Base-by-base conservation (phyloP, 1,284 basidiomycete genomes). In the Ceratobasidium sp. region DNA sequence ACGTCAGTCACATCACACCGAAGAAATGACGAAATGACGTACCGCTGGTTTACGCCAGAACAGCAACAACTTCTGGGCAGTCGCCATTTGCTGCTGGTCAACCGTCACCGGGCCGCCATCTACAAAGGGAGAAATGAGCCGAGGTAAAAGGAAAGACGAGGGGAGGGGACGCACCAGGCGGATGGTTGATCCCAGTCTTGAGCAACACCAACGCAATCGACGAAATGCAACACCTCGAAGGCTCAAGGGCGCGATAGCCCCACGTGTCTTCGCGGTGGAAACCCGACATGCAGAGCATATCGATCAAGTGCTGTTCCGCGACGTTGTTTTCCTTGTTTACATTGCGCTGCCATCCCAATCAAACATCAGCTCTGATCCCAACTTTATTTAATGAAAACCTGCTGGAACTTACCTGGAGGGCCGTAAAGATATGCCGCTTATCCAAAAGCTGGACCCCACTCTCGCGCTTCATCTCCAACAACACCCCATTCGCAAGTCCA, bases 241-340 rank as follows among this genome's bases (percentile, higher is more conserved):
- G 97, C 79, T 99, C 96, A 75, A 97, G 83, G 0, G 96, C 93
- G 56, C 96, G 89, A 82, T 93, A 98, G 15, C 97, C 96, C 96
- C 96, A 99, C 76, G 90, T 87, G 79, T 99, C 97, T 31, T 96
- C 91, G 34, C 96, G 89, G 78, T 96, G 88, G 78, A 99, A 99
- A 22, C 96, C 96, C 79, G 95, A 96, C 94, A 98, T 98, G 82
- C 97, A 99, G 68, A 99, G 85, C 96, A 99, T 99, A 81, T 99
- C 97, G 80, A 99, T 99, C 73, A 99, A 83, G 81, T 99, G 96
- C 81, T 98, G 96, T 80, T 99, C 96, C 17, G 96, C 96, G 73
- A 98, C 84, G 78, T 99, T 99, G 79, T 98, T 98, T 82, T 98
- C 96, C 83, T 97, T 97, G 82, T 97, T 97, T 71, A 99, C 95